Evolutionary conservation across 148 eudicot species (phyloP), one percentile per base, ranked within the genome.

Genomic region (Rhododendron vialii): DNA sequence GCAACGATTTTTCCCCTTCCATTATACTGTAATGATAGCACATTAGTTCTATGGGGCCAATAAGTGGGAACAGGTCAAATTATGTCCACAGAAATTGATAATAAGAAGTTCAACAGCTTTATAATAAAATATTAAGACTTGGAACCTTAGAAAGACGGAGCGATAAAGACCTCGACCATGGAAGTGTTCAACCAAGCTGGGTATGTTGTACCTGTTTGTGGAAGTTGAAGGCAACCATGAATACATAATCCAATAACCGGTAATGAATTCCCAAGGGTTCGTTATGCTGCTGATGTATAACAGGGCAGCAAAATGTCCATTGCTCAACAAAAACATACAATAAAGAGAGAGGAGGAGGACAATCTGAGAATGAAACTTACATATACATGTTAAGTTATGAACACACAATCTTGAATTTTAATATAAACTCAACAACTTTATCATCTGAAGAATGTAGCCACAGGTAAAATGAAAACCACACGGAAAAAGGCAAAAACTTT

Each of bases 1-100:
- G 84, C 89, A 98, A 85, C 50, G 93, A 92, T 83, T 94, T 79
- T 85, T 95, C 96, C 84, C 99, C 98, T 91, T 98, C 99, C 98
- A 98, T 98, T 84, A 98, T 90, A 90, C 99, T 98, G 91, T 73
- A 89, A 91, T 75, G 47, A 53, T 45, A 83, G 45, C 71, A 50
- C 76, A 24, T 76, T 80, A 84, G 41, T 47, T 51, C 35, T 20
- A 38, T 84, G 41, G 24, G 84, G 59, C 47, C 38, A 81, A 22
- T 50, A 85, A 84, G 11, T 14, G 28, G 43, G 15, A 53, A 81
- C 33, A 28, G 20, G 45, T 36, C 8, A 33, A 78, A 74, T 74
- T 74, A 74, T 74, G 43, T 2, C 18, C 38, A 80, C 7, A 53
- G 12, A 65, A 67, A 61, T 5, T 78, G 33, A 43, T 28, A 69